Evolutionary conservation across 2,329 filamentous ascomycete species (phyloP), one percentile per base, ranked within the genome.

Genomic region (Mycosphaerella sp.): DNA sequence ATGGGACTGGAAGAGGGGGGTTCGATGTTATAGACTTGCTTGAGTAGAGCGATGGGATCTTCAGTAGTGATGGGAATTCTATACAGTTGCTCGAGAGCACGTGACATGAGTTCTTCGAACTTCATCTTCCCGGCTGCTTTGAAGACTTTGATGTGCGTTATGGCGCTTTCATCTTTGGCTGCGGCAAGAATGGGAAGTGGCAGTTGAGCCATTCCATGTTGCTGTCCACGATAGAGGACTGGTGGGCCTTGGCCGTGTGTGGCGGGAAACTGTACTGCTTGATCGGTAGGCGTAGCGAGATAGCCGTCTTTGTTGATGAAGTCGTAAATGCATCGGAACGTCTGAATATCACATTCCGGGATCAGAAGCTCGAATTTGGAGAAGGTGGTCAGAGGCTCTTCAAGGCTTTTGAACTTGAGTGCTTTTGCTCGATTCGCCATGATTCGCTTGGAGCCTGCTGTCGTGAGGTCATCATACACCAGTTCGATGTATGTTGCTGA

Each of bases 401-500:
- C 58, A 7, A 71, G 57, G 50, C 62, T 66, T 1, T 56, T 46
- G 50, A 62, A 68, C 5, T 52, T 53, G 9, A 67, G 57, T 12
- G 68, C 60, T 35, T 63, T 63, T 4, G 61, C 57, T 4, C 56
- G 53, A 1, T 64, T 57, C 3, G 69, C 61, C 34, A 69, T 65
- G 14, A 72, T 54, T 1, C 66, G 56, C 39, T 47, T 54, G 7
- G 47, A 40, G 13, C 39, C 47, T 6, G 44, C 12, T 5, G 46
- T 41, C 16, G 35, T 47, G 41, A 63, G 66, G 27, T 65, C 64
- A 4, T 66, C 55, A 61, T 65, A 69, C 32, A 73, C 48, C 39
- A 73, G 64, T 53, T 73, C 70, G 16, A 68, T 61, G 21, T 67
- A 69, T 4, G 66, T 62, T 1, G 56, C 49, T 7, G 67, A 67